Evolutionary conservation across 2,329 filamentous ascomycete genomes (phyloP).

Genomic region (Zasmidium citrigriseum): DNA sequence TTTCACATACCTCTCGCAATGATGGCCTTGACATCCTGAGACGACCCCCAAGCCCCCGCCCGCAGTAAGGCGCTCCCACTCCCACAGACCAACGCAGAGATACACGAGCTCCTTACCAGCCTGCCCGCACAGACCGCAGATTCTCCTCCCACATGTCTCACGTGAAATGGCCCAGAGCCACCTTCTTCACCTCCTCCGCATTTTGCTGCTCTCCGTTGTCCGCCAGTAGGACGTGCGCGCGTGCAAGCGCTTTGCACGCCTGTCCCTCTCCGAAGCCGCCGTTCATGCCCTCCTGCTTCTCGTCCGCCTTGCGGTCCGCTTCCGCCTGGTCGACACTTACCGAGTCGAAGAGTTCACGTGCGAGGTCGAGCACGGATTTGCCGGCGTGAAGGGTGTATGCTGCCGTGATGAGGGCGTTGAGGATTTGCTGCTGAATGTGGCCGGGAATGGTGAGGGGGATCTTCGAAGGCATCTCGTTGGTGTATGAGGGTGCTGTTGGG

Average conservation of each 20-base stretch:
- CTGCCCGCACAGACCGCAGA: slow-evolving; percentile 9
- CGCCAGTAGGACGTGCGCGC: slow-evolving; percentile 13
- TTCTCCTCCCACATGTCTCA: slow-evolving; percentile 8
- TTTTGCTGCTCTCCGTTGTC: slow-evolving; percentile 13
- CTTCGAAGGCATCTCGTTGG: slow-evolving; percentile 7
- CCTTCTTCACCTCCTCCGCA: slow-evolving; percentile 12
- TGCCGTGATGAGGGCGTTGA: slow-evolving; percentile 10
- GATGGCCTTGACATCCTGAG: too few species aligned
- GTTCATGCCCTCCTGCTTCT: slow-evolving; percentile 16
- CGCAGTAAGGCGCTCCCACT: too few species aligned
- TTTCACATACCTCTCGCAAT: too few species aligned
- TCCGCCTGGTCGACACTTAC: slow-evolving; percentile 5
- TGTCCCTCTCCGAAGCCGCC: slow-evolving; percentile 13
- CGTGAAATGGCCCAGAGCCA: slow-evolving; percentile 12
- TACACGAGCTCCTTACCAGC: slow-evolving; percentile 4
- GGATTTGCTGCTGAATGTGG: slow-evolving; percentile 7
- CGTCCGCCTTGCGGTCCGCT: slow-evolving; percentile 12
- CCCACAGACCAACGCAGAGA: too few species aligned
- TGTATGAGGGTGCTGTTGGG: background rate
- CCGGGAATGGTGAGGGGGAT: slow-evolving; percentile 7
- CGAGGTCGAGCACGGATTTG: slow-evolving; percentile 12
- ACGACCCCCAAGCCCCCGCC: too few species aligned
- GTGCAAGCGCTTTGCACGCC: slow-evolving; percentile 13
- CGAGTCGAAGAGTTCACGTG: slow-evolving; percentile 10
- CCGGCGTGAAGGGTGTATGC: slow-evolving; percentile 14